A percentile compares a stretch with the other conserved stretches of the same genome.
Evolutionary conservation across 208 protist genomes (phyloP).

Genomic region (Trypanosoma rangeli): DNA sequence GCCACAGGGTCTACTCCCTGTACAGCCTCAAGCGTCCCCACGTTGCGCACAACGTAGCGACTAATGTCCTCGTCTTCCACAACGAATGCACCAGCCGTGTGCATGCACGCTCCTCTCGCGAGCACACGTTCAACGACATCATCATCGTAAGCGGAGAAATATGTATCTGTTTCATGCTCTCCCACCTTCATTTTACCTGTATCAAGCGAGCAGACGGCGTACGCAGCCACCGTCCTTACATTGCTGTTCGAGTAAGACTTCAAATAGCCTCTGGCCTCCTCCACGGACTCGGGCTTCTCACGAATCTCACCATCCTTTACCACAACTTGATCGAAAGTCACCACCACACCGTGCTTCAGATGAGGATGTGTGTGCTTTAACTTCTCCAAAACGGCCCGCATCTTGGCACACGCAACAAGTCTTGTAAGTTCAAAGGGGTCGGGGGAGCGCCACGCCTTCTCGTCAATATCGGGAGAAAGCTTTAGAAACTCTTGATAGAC

Average conservation of each 20-base stretch:
- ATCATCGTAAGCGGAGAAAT: slow-evolving; percentile 46
- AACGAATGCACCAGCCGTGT: slow-evolving; percentile 71
- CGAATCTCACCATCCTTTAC: slow-evolving; percentile 78
- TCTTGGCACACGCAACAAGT: slow-evolving; percentile 39
- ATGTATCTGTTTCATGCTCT: slow-evolving; percentile 61
- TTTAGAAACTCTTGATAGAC: slow-evolving; percentile 47
- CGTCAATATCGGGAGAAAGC: slow-evolving; percentile 80
- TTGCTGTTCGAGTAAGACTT: slow-evolving; percentile 56
- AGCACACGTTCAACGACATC: slow-evolving; percentile 60
- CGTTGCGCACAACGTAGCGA: slow-evolving; percentile 20
- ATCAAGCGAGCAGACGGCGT: slow-evolving; percentile 45
- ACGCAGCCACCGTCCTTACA: slow-evolving; percentile 68
- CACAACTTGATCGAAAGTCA: slow-evolving; percentile 86
- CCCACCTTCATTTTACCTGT: slow-evolving; percentile 25
- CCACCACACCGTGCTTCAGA: slow-evolving; percentile 27
- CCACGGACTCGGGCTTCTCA: slow-evolving; percentile 66
- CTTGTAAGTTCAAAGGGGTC: slow-evolving; percentile 60
- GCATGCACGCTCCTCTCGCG: slow-evolving; percentile 41
- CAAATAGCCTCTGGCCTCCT: slow-evolving; percentile 56
- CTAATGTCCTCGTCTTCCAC: slow-evolving; percentile 78
- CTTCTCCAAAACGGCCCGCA: slow-evolving; percentile 37
- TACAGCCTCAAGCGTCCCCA: slow-evolving; percentile 30
- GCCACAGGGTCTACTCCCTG: slow-evolving; percentile 21
- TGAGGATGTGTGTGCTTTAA: slow-evolving; percentile 35
- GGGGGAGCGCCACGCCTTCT: slow-evolving; percentile 55